These are phyloP conservation scores for Chrysoporthe deuterocubensis DNA, from an alignment of 2,329 filamentous ascomycete species.

Conservation along the genomic window DNA sequence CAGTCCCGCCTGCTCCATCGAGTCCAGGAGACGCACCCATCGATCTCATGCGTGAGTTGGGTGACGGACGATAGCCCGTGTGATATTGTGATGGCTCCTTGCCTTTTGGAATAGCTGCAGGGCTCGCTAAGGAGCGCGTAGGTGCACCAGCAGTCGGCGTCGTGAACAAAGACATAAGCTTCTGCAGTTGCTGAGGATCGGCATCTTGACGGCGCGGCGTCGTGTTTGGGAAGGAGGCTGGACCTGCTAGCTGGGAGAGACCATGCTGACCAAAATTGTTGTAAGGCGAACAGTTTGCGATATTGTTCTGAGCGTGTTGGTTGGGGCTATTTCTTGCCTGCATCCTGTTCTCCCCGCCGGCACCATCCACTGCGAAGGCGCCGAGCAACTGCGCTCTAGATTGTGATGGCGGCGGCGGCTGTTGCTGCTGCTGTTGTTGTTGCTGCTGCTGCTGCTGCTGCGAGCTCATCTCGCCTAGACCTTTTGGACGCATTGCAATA, in stretches of 20 bases:
- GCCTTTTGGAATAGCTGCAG: slow-evolving; percentile 35
- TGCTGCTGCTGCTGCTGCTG: background rate
- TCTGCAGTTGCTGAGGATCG: slow-evolving; percentile 48
- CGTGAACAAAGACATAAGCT: slow-evolving; percentile 66
- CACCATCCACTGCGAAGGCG: slow-evolving; percentile 10
- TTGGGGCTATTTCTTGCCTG: slow-evolving; percentile 7
- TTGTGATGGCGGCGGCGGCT: background rate
- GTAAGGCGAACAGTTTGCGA: slow-evolving; percentile 17
- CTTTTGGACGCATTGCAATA: slow-evolving; percentile 16
- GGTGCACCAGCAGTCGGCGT: slow-evolving; percentile 43
- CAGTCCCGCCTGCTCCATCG: slow-evolving; percentile 11
- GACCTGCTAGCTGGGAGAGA: slow-evolving; percentile 35
- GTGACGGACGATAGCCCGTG: slow-evolving; percentile 16
- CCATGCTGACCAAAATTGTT: slow-evolving; percentile 20
- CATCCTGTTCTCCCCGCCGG: slow-evolving; percentile 2
- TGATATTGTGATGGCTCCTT: slow-evolving; percentile 38
- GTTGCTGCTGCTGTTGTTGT: too few species aligned
- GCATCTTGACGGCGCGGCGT: slow-evolving; percentile 41
- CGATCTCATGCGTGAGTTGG: slow-evolving; percentile 5
- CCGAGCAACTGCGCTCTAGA: slow-evolving; percentile 4
- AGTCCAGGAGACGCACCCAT: slow-evolving; percentile 16
- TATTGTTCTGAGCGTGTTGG: background rate
- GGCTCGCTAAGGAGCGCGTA: slow-evolving; percentile 24
- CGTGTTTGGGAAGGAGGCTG: slow-evolving; percentile 35
- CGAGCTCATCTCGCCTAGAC: slow-evolving; percentile 1